phyloP scores from a whole-genome alignment of 2,329 filamentous ascomycete genomes.

The Fonsecaea nubica region DNA sequence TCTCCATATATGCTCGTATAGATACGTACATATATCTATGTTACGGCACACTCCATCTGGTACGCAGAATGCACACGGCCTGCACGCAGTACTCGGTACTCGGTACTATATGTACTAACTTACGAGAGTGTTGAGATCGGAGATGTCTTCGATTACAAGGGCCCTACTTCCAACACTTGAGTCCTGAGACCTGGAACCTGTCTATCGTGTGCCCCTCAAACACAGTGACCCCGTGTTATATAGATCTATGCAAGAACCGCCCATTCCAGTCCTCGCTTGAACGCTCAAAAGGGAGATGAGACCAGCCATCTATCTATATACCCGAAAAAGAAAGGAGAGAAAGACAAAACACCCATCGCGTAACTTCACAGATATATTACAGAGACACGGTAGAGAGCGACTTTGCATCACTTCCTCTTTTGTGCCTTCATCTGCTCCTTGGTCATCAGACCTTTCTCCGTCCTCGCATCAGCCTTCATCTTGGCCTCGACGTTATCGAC shows the following conservation, averaged over 20 bases:
- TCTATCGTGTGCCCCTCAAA: not conserved
- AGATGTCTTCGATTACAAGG: not conserved
- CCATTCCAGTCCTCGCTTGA: conserved; percentile 23
- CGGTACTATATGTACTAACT: too few species aligned
- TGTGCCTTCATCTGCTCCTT: conserved; percentile 24
- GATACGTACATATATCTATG: too few species aligned
- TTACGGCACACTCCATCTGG: too few species aligned
- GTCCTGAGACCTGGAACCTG: not conserved
- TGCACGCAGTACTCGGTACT: too few species aligned
- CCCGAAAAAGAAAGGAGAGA: not conserved
- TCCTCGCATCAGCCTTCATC: conserved; percentile 32
- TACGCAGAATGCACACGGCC: too few species aligned
- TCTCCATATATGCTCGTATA: too few species aligned
- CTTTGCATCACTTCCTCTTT: conserved; percentile 13
- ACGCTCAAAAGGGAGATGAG: conserved; percentile 20
- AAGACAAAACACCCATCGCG: not conserved
- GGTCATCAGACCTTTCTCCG: conserved; percentile 19
- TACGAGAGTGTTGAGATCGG: not conserved
- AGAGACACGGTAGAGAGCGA: conserved; percentile 9
- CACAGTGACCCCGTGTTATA: not conserved
- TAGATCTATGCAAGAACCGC: not conserved
- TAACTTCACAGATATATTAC: not conserved
- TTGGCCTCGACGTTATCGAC: conserved; percentile 29
- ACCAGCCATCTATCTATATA: conserved; percentile 4
- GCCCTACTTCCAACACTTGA: not conserved